A percentile compares a stretch with the other conserved stretches of the same genome.
Evolutionary conservation across 2,329 filamentous ascomycete genomes (phyloP).

Genomic region (Aspergillus ibericus): DNA sequence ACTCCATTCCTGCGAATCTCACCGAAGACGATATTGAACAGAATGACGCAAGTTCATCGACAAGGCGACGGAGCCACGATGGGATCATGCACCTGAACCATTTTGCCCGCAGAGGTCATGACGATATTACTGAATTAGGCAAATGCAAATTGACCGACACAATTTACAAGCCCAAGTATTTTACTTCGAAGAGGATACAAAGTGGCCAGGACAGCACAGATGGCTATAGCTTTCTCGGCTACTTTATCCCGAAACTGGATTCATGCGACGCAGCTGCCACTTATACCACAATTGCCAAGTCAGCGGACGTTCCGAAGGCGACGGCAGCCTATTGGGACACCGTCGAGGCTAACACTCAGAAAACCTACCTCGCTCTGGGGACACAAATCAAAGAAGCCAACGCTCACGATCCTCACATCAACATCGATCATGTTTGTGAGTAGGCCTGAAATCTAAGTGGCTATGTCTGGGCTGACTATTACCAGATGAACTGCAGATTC

Average conservation of each 20-base stretch:
- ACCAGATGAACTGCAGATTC: not conserved
- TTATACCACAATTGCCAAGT: not conserved
- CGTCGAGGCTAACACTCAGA: not conserved
- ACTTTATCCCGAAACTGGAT: constrained; percentile 1
- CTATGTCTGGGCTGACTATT: not conserved
- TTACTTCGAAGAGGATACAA: not conserved
- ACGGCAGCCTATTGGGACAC: not conserved
- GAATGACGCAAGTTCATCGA: not conserved
- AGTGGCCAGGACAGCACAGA: not conserved
- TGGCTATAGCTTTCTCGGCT: not conserved
- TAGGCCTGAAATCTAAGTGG: not conserved
- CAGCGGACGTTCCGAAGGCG: not conserved
- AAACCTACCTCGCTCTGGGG: not conserved
- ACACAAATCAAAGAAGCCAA: not conserved
- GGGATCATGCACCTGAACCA: not conserved
- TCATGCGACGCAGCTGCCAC: not conserved
- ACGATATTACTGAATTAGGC: not conserved
- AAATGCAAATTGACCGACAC: not conserved
- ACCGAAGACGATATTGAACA: not conserved
- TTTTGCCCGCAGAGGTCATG: not conserved
- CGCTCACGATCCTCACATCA: not conserved
- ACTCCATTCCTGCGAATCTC: not conserved
- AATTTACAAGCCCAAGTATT: constrained; percentile 1
- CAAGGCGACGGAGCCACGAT: not conserved
- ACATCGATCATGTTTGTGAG: constrained; percentile 7